These are phyloP conservation scores for Phytophthora quininea DNA, from an alignment of 352 stramenopile genomes.

Conservation along the genomic window DNA sequence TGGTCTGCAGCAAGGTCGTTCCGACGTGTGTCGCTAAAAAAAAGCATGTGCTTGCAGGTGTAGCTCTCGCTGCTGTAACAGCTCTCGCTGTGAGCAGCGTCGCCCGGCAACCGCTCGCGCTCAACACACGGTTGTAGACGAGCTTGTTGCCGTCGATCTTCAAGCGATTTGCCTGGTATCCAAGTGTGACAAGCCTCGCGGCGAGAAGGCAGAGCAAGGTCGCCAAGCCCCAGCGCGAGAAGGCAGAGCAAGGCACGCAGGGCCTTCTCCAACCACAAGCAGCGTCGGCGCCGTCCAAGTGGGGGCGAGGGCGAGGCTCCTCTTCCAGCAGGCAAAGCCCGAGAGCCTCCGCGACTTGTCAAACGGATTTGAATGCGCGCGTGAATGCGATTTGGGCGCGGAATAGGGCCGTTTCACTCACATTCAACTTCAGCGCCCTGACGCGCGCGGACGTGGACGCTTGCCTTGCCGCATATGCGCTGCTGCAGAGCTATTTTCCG, in stretches of 20 bases:
- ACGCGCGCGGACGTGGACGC: not conserved
- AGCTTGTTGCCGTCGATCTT: conserved; percentile 1
- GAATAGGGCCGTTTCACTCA: not conserved
- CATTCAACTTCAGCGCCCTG: not conserved
- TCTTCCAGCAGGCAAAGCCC: not conserved
- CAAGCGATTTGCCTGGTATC: not conserved
- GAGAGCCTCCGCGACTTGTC: not conserved
- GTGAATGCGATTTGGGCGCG: not conserved
- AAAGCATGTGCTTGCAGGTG: not conserved
- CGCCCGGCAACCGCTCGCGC: not conserved
- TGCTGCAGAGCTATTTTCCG: not conserved
- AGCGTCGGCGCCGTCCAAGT: not conserved
- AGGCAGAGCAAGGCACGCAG: not conserved
- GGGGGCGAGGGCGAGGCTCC: not conserved
- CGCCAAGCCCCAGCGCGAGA: not conserved
- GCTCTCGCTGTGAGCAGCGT: no score
- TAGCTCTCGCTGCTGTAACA: not conserved
- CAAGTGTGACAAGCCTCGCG: not conserved
- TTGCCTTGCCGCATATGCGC: conserved; percentile 1
- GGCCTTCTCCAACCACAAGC: not conserved
- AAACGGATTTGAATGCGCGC: not conserved
- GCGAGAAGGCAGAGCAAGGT: not conserved
- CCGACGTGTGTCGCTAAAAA: not conserved
- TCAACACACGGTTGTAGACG: not conserved
- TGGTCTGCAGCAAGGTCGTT: not conserved